These are phyloP conservation scores for Sordariomycetes sp. DNA, from an alignment of 2,329 filamentous ascomycete species.

Conservation along the genomic window DNA sequence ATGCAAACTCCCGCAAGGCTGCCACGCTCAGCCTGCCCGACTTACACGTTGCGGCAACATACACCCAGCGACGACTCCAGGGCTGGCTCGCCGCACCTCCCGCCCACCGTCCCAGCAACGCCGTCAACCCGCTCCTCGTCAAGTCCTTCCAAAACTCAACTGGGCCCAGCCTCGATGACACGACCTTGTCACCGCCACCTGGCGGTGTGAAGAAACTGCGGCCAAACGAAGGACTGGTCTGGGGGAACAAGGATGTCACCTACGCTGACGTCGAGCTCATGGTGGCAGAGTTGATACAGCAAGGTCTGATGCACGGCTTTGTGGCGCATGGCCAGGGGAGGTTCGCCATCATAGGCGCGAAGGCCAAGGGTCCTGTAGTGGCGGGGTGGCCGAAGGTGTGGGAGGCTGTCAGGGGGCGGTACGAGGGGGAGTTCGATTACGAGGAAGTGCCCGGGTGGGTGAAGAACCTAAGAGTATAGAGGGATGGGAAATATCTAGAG, in stretches of 20 bases:
- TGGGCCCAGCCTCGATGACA: constrained; percentile 24
- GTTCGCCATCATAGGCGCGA: constrained; percentile 76
- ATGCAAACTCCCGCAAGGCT: constrained; percentile 48
- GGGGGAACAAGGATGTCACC: constrained; percentile 51
- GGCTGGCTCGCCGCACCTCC: constrained; percentile 35
- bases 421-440: constrained; percentile 51
- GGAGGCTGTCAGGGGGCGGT: constrained; percentile 54
- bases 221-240: constrained; percentile 52
- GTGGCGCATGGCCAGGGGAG: constrained; percentile 67
- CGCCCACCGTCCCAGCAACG: constrained; percentile 24
- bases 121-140: constrained; percentile 40
- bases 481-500: neutral
- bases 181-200: constrained; percentile 37
- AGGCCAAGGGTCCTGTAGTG: constrained; percentile 51
- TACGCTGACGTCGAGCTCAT: constrained; percentile 66
- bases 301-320: constrained; percentile 76
- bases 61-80: constrained; percentile 55
- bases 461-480: constrained; percentile 30
- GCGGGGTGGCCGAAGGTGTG: constrained; percentile 72
- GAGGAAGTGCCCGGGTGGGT: constrained; percentile 70
- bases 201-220: constrained; percentile 36
- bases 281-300: constrained; percentile 66
- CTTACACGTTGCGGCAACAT: constrained; percentile 53
- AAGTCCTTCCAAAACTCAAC: constrained; percentile 41
- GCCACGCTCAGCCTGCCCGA: constrained; percentile 68